Percentiles rank a stretch among this genome's conserved stretches.
Evolutionary conservation across 1,139 yeast species (phyloP).

Genomic region (Geotrichum phurueaensis): DNA sequence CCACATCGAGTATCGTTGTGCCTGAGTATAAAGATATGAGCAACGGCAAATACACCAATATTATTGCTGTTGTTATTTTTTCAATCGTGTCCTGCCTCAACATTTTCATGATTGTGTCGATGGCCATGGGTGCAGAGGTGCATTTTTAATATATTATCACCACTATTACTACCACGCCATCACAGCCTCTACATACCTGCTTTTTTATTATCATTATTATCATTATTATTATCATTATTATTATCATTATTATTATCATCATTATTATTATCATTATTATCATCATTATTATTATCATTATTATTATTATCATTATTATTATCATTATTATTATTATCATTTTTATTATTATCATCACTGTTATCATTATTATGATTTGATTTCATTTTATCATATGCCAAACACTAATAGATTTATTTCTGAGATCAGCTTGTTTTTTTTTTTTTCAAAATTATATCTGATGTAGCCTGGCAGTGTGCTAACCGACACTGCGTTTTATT

Average conservation of each 20-base stretch:
- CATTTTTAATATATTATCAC: slow-evolving; percentile 35
- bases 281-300: too few species aligned
- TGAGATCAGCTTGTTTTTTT: not conserved
- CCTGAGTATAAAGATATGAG: slow-evolving; percentile 51
- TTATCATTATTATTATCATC: not conserved
- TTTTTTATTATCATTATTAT: not conserved
- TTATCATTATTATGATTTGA: not conserved
- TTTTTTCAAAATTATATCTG: too few species aligned
- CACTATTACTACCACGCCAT: not conserved
- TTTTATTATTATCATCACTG: too few species aligned
- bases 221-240: not conserved
- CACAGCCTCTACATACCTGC: not conserved
- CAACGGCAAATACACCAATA: slow-evolving; percentile 53
- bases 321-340: not conserved
- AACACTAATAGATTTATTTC: not conserved
- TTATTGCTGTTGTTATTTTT: slow-evolving; percentile 61
- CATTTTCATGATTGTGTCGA: slow-evolving; percentile 60
- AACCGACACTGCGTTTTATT: too few species aligned
- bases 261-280: too few species aligned
- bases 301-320: not conserved
- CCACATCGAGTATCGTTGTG: slow-evolving; percentile 17
- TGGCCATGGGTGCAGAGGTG: slow-evolving; percentile 65
- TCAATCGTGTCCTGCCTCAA: slow-evolving; percentile 64
- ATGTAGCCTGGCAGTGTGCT: too few species aligned
- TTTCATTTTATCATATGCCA: not conserved